A percentile compares a stretch with the other conserved stretches of the same genome.
These are phyloP conservation scores for Stagonosporopsis rhizophila DNA, from an alignment of 2,329 filamentous ascomycete species.

Conservation along the genomic window DNA sequence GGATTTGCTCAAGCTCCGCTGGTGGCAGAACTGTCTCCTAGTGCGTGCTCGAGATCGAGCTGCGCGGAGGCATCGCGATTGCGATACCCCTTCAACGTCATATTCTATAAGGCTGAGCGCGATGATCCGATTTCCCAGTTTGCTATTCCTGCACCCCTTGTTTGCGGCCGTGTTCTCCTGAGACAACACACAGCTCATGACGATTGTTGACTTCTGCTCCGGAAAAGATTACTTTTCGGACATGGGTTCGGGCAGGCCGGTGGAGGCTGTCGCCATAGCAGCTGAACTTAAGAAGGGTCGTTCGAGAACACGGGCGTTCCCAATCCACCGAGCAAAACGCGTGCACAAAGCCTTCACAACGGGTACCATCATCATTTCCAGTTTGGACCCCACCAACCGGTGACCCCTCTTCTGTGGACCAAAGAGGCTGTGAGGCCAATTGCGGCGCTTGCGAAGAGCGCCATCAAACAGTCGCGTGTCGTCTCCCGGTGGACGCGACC, in stretches of 20 bases:
- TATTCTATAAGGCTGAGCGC: conserved; percentile 33
- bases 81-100: conserved; percentile 40
- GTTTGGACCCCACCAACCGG: conserved; percentile 45
- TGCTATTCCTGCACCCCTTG: conserved; percentile 18
- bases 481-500: conserved; percentile 45
- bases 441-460: conserved; percentile 38
- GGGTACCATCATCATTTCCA: conserved; percentile 20
- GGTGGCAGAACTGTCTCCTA: conserved; percentile 31
- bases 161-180: conserved; percentile 17
- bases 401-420: conserved; percentile 45
- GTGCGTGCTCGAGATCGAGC: conserved; percentile 39
- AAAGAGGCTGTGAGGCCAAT: conserved; percentile 41
- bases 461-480: conserved; percentile 35
- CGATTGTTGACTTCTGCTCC: conserved; percentile 5
- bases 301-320: conserved; percentile 41
- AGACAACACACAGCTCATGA: conserved; percentile 15
- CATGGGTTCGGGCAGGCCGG: conserved; percentile 34
- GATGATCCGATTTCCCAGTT: conserved; percentile 32
- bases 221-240: conserved; percentile 25
- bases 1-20: conserved; percentile 34
- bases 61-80: conserved; percentile 40
- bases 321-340: conserved; percentile 25
- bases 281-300: conserved; percentile 36
- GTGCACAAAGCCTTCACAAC: conserved; percentile 47
- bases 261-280: conserved; percentile 33